Base-by-base conservation (phyloP, 2,329 filamentous ascomycete genomes). In the Nothopassalora personata region DNA sequence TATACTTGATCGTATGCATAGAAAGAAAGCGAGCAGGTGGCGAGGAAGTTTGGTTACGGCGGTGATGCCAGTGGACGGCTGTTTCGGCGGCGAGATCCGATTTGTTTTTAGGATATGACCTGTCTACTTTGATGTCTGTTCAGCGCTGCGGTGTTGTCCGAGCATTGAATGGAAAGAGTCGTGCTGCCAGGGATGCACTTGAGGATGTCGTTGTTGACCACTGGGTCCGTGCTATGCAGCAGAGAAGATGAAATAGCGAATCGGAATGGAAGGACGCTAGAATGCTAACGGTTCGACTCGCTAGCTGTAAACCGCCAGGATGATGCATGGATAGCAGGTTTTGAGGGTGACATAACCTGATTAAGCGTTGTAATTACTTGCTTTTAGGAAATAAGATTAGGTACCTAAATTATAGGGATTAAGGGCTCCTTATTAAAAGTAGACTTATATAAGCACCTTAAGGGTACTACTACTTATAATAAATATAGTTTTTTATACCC, bases 231-330 rank as follows among this genome's bases (percentile, higher is more conserved):
- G 15, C 15, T 5, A 18, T 4, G 39, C 39, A 43, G 13, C 28
- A 19, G 19, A 51, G n/a, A 51, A 43, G 39, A 7, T 18, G 39
- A 18, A n/a, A 43, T 43, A 18, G 39, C 39, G 39, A 43, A 43
- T 43, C 33, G 49, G 49, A 51, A 30, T 51, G 34, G 49, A 51
- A 51, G 30, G 27, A 51, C 49, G 49, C 49, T 51, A 51, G 49
- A 51, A 51, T 33, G 49, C 49, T 51, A 28, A 11, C n/a, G 1
- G 9, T 34, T 18, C 49, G n/a, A 51, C 15, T 51, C 49, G 49
- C 49, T 51, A 51, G n/a, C n/a, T 23, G 23, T 23, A 23, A 23
- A 23, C 2, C 23, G 23, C 23, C 3, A 23, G 23, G 23, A 3
- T 23, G 3, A 23, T 23, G 23, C 23, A 23, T 23, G 3, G 23